Percentiles rank a stretch among this genome's conserved stretches.
Conservation (phyloP, 1,284 basidiomycete species). For the Vanrija sp. region DNA sequence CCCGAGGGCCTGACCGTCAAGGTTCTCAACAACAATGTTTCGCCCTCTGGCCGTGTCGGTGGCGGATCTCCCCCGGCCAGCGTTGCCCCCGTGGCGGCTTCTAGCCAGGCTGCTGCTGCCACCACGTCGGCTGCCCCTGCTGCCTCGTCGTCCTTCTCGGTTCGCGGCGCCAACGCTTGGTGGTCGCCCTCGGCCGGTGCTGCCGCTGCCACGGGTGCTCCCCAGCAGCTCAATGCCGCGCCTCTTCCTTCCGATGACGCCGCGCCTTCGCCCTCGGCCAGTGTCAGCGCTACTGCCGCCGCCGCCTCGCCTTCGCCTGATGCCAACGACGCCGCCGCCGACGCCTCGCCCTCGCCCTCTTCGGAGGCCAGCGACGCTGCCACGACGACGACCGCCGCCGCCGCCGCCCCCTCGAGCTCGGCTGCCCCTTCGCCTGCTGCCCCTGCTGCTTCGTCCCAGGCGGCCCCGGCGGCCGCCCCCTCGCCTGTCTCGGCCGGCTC, state of each 20-base stretch:
- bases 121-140: background rate
- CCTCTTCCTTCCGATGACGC: background rate
- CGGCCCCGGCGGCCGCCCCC: background rate
- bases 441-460: background rate
- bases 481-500: background rate
- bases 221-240: background rate
- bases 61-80: background rate
- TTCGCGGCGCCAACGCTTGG: background rate
- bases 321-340: no score
- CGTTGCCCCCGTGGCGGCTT: background rate
- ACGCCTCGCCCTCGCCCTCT: background rate
- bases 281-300: background rate
- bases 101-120: background rate
- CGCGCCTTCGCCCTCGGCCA: background rate
- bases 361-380: background rate
- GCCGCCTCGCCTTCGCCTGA: background rate
- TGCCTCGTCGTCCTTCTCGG: conserved; percentile 1
- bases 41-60: background rate
- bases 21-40: conserved; percentile 23
- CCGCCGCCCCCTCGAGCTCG: background rate
- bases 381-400: background rate
- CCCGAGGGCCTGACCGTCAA: conserved; percentile 27
- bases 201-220: no score
- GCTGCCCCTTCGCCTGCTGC: background rate
- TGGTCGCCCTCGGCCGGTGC: background rate